Evolutionary conservation across 2,329 filamentous ascomycete genomes (phyloP), one percentile per base, ranked within the genome.

Genomic region (Colletotrichum nymphaeae): DNA sequence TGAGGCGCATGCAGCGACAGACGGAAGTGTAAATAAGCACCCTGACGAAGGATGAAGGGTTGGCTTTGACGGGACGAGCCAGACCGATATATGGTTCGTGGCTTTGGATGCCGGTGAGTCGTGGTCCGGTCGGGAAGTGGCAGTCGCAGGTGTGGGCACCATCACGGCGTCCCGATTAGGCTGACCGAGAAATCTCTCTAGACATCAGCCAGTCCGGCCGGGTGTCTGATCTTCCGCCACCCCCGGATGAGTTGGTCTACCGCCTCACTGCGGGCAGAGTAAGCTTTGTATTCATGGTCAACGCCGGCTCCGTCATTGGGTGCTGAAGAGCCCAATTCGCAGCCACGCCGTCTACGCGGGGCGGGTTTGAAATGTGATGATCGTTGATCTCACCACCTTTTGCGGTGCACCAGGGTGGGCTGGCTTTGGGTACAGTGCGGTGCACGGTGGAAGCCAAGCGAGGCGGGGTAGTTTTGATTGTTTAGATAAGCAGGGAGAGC

Each of bases 301-400:
- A 24, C 35, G 28, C 32, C 63, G 59, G 22, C 55, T 42, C 55
- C 55, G 63, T 70, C 63, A 67, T 70, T 70, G 68, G 68, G 19
- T 46, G 42, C 14, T 60, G 16, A n/a, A 49, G 37, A 56, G 63
- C 35, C 28, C 52, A n/a, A 57, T 26, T 46, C 49, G 60, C 28
- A 52, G 55, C 52, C 32, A 59, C 19, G 32, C 32, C 32, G 11
- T 35, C 32, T 35, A 35, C 32, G 32, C 32, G 32, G 55, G 62
- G 30, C 35, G 49, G 49, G 16, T 46, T 32, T 35, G 32, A 49
- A 12, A 37, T 28, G 22, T 42, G 69, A n/a, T 69, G 69, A 72
- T 63, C 35, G 69, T 37, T 69, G 58, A 72, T 63, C 49, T 37
- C 58, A 59, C 58, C 42, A 53, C 19, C 19, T 49, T 49, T 42